phyloP scores from a whole-genome alignment of 1,139 yeast species.

The Geotrichum macrosporum region DNA sequence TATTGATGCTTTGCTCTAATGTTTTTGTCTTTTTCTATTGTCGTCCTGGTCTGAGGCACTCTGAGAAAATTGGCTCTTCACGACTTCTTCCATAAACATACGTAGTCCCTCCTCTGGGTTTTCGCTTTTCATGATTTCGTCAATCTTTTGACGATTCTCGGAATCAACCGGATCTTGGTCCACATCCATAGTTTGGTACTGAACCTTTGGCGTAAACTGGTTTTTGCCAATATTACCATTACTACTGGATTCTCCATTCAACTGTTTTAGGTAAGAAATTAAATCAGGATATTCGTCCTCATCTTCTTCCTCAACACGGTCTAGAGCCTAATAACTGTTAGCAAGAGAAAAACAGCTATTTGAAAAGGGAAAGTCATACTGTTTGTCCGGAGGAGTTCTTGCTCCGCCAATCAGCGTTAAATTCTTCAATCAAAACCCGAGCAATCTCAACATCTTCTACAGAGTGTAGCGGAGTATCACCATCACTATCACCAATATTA shows the following conservation, averaged over 20 bases:
- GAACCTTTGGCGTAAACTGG: conserved; percentile 15
- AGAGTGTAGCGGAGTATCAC: conserved; percentile 93
- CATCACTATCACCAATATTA: conserved; percentile 78
- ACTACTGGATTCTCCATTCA: conserved; percentile 7
- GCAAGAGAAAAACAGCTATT: background rate
- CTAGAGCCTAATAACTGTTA: conserved; percentile 39
- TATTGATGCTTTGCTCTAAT: background rate
- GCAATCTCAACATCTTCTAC: conserved; percentile 71
- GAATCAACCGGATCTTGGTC: conserved; percentile 41
- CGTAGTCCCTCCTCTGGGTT: conserved; percentile 74
- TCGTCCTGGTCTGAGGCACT: conserved; percentile 19
- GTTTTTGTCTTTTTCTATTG: conserved; percentile 15
- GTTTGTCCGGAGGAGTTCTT: conserved; percentile 72
- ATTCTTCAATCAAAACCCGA: conserved; percentile 56
- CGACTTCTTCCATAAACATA: conserved; percentile 60
- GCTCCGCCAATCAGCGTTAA: conserved; percentile 59
- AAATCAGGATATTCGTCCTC: conserved; percentile 84
- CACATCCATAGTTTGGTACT: conserved; percentile 32
- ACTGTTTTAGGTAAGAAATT: conserved; percentile 51
- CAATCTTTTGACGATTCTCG: conserved; percentile 60
- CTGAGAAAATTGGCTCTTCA: conserved; percentile 46
- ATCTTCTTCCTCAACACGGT: conserved; percentile 56
- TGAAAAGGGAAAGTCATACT: conserved; percentile 37
- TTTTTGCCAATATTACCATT: background rate
- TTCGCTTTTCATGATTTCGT: conserved; percentile 68